Base-by-base conservation (phyloP, 2,329 filamentous ascomycete species). In the Xylogone sp. region DNA sequence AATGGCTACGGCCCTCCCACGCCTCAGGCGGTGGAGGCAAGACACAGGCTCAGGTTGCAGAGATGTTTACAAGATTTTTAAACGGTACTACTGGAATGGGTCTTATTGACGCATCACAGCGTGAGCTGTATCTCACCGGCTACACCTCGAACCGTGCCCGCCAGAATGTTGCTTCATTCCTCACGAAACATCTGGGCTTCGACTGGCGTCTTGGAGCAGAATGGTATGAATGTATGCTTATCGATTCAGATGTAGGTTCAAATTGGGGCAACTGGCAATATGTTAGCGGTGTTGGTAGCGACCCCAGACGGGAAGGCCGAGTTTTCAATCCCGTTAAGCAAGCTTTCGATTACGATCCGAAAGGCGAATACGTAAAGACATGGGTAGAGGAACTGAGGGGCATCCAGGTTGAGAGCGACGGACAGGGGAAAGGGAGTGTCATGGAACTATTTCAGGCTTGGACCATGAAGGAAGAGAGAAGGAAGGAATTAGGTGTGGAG, bases 231-330 rank as follows among this genome's bases (percentile, higher is more conserved):
- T 81, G 78, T 63, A 72, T 87, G 62, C 75, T 92, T 2, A 74
- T 86, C 24, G 89, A 94, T 64, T 90, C 92, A 64, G 88, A 93
- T 59, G 77, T 87, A 0, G 82, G 79, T 13, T 86, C 78, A 53
- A 92, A 92, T 59, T 93, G 87, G 87, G 83, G 83, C 9, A 91
- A 90, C 61, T 92, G 88, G 88, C 87, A 91, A 66, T 93, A 93
- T 55, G 81, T 89, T 0, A 79, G 88, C 0, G 88, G 88, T 0
- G 87, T 93, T 0, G 88, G 89, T 7, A 92, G 91, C 57, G 88
- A 93, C 58, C 88, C 88, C 0, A 73, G 87, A 20, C 83, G 84
- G 6, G 81, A 87, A 58, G 61, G 61, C 5, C 75, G 88, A n/a
- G 80, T 88, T 13, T 92, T 92, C 74, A 93, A 93, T 61, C 87